These are phyloP conservation scores for Diplocarpon rosae DNA, from an alignment of 2,329 filamentous ascomycete species.

Conservation along the genomic window DNA sequence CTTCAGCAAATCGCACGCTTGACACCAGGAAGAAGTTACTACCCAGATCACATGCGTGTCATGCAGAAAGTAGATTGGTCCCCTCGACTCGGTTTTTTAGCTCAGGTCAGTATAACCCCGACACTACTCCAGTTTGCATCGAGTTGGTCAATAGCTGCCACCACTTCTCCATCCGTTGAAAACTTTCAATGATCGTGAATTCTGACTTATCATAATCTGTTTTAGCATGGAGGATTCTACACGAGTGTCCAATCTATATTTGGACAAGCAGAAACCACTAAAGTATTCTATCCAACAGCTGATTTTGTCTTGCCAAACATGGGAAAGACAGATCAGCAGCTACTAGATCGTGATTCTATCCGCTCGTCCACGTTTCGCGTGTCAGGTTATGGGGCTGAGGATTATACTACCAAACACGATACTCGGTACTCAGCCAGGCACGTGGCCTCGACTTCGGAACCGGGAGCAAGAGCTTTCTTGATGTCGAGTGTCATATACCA, in stretches of 20 bases:
- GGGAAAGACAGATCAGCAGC: neutral
- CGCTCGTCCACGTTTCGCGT: conserved; percentile 27
- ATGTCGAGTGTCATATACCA: conserved; percentile 4
- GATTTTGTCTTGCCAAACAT: neutral
- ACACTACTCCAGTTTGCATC: too few relatives aligned
- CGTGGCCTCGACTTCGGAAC: neutral
- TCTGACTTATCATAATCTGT: too few relatives aligned
- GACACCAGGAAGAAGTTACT: conserved; percentile 31
- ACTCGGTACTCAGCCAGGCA: conserved; percentile 2
- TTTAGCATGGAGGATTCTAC: conserved; percentile 5
- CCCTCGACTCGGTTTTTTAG: neutral
- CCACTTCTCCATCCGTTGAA: too few relatives aligned
- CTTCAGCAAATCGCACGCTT: conserved; percentile 29
- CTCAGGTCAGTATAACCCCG: neutral
- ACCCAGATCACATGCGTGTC: conserved; percentile 28
- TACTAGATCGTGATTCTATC: conserved; percentile 23
- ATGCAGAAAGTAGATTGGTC: conserved; percentile 35
- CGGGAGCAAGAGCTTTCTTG: conserved; percentile 1
- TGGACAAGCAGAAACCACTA: neutral
- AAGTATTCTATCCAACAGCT: conserved; percentile 4
- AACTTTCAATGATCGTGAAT: too few relatives aligned
- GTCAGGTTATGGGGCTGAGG: conserved; percentile 30
- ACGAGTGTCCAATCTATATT: conserved; percentile 4
- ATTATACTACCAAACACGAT: conserved; percentile 8
- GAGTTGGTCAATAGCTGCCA: too few relatives aligned